A percentile compares a stretch with the other conserved stretches of the same genome.
Evolutionary conservation across 441 rosid species (phyloP).

Genomic region (Raphanus hybrid): DNA sequence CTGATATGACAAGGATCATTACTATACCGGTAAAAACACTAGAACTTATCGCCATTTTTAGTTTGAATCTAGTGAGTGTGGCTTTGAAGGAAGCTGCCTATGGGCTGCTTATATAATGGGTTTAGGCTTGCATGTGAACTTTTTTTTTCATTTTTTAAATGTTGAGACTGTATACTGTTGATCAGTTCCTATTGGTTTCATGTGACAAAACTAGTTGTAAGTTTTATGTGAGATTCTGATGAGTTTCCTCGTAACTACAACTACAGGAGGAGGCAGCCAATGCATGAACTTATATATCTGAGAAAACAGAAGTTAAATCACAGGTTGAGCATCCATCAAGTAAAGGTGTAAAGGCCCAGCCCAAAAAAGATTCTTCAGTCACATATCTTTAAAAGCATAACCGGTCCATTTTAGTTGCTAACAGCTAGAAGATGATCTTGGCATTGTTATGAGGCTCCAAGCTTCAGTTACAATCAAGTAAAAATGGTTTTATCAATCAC

Average conservation of each 20-base stretch:
- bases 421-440: neutral
- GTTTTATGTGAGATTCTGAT: conserved; percentile 14
- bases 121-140: neutral
- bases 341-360: too few relatives aligned
- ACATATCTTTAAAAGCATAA: neutral
- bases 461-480: neutral
- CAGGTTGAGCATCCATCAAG: too few relatives aligned
- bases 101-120: neutral
- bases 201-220: neutral
- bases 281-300: conserved; percentile 31
- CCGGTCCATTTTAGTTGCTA: neutral
- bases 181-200: neutral
- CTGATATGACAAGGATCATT: conserved; percentile 34
- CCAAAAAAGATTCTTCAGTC: too few relatives aligned
- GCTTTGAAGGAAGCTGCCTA: neutral
- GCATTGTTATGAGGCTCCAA: neutral
- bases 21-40: conserved; percentile 21
- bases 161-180: neutral
- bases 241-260: conserved; percentile 36
- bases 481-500: neutral
- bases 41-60: conserved; percentile 17
- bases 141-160: neutral
- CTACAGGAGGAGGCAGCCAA: conserved; percentile 21
- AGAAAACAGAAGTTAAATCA: neutral
- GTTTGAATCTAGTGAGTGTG: neutral